Evolutionary conservation across 768 basidiomycete species (phyloP).

Genomic region (Boletus fagicola): DNA sequence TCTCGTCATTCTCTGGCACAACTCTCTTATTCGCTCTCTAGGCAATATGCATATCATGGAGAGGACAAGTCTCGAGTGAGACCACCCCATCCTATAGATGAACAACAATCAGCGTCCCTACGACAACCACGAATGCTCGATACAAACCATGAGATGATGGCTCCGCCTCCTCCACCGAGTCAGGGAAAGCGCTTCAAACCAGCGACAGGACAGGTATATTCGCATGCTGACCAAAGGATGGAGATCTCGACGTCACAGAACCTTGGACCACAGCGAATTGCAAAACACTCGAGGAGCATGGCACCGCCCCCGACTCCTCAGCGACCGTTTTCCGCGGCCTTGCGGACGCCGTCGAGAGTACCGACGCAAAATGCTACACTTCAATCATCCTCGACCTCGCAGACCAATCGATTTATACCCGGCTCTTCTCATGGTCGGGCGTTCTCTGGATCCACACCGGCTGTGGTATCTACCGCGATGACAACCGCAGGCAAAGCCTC

Average conservation of each 20-base stretch:
- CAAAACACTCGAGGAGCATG: slow-evolving; percentile 37
- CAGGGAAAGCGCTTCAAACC: slow-evolving; percentile 28
- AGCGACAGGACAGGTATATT: slow-evolving; percentile 15
- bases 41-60: slow-evolving; percentile 66
- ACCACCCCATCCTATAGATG: slow-evolving; percentile 39
- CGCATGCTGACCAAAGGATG: slow-evolving; percentile 10
- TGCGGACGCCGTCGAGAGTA: slow-evolving; percentile 29
- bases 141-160: slow-evolving; percentile 32
- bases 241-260: slow-evolving; percentile 12
- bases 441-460: slow-evolving; percentile 16
- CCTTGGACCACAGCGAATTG: slow-evolving; percentile 21
- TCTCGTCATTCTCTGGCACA: slow-evolving; percentile 6
- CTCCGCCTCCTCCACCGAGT: slow-evolving; percentile 29
- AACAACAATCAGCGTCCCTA: slow-evolving; percentile 41
- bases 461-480: slow-evolving; percentile 27
- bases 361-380: slow-evolving; percentile 14
- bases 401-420: slow-evolving; percentile 35
- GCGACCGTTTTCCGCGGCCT: slow-evolving; percentile 25
- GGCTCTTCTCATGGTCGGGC: slow-evolving; percentile 25
- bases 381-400: slow-evolving; percentile 11
- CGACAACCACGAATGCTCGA: slow-evolving; percentile 36
- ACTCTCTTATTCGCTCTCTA: slow-evolving; percentile 30
- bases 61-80: slow-evolving; percentile 44
- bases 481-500: slow-evolving; percentile 17
- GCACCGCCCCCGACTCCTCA: slow-evolving; percentile 55